Conservation (phyloP, 371 early-diverging fungal species). For the Funneliformis caledonium region DNA sequence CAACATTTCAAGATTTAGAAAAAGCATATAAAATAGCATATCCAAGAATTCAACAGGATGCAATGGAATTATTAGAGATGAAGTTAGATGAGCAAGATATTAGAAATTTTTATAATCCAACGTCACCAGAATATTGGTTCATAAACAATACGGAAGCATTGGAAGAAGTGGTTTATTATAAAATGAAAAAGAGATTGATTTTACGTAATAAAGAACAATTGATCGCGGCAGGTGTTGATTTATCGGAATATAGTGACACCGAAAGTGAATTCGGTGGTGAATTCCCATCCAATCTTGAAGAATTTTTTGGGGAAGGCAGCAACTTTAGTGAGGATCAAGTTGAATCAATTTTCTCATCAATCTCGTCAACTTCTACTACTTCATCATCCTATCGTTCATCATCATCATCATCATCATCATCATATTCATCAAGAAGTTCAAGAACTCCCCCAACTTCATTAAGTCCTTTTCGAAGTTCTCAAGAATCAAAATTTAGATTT, state of each 20-base stretch:
- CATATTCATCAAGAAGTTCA: background rate
- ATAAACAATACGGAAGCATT: background rate
- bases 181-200: conserved; percentile 5
- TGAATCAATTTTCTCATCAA: background rate
- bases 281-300: background rate
- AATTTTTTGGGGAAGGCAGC: background rate
- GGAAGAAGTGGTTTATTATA: conserved; percentile 6
- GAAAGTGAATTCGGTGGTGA: background rate
- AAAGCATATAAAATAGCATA: background rate
- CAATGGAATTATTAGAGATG: background rate
- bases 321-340: background rate
- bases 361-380: no score
- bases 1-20: conserved; percentile 1
- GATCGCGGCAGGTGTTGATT: background rate
- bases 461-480: no score
- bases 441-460: background rate
- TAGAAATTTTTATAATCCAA: background rate
- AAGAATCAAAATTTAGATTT: background rate
- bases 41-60: background rate
- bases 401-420: background rate
- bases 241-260: background rate
- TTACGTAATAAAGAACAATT: background rate
- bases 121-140: conserved; percentile 2
- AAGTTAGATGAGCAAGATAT: background rate
- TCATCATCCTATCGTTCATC: background rate